Percentiles rank a stretch among this genome's conserved stretches.
Evolutionary conservation across 345 rosid genomes (phyloP).

Genomic region (Gynandropsis gynandra): DNA sequence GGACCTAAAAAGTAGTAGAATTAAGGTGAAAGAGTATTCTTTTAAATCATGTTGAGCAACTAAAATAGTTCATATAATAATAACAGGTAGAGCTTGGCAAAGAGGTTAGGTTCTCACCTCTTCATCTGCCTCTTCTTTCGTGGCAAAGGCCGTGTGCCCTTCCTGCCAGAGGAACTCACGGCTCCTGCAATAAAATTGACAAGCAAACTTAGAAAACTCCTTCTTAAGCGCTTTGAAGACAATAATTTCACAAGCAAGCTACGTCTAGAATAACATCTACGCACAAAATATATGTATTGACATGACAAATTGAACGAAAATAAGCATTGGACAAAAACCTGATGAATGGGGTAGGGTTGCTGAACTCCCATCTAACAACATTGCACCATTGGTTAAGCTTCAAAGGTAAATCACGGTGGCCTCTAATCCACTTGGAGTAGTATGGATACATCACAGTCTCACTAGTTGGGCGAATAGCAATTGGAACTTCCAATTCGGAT

Average conservation of each 20-base stretch:
- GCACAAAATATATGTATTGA: not conserved
- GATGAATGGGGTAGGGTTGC: slow-evolving; percentile 99
- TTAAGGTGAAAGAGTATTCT: not conserved
- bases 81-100: too few relatives aligned
- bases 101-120: slow-evolving; percentile 48
- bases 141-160: slow-evolving; percentile 96
- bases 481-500: slow-evolving; percentile 80
- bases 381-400: slow-evolving; percentile 99
- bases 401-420: slow-evolving; percentile 94
- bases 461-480: slow-evolving; percentile 97
- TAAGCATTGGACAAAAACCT: slow-evolving; percentile 37
- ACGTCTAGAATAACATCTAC: too few relatives aligned
- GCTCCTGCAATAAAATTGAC: slow-evolving; percentile 49
- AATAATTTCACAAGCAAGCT: not conserved
- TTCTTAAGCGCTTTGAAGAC: not conserved
- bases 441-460: slow-evolving; percentile 99
- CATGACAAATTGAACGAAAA: not conserved
- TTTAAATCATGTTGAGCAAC: slow-evolving; percentile 1
- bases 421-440: slow-evolving; percentile 96
- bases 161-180: slow-evolving; percentile 99
- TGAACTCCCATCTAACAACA: slow-evolving; percentile 99
- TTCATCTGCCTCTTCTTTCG: slow-evolving; percentile 71
- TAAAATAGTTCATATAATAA: slow-evolving; percentile 2
- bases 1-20: slow-evolving; percentile 27
- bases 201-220: slow-evolving; percentile 6